These are phyloP conservation scores for Pharnaceum exiguum DNA, from an alignment of 148 eudicot genomes.

Conservation along the genomic window DNA sequence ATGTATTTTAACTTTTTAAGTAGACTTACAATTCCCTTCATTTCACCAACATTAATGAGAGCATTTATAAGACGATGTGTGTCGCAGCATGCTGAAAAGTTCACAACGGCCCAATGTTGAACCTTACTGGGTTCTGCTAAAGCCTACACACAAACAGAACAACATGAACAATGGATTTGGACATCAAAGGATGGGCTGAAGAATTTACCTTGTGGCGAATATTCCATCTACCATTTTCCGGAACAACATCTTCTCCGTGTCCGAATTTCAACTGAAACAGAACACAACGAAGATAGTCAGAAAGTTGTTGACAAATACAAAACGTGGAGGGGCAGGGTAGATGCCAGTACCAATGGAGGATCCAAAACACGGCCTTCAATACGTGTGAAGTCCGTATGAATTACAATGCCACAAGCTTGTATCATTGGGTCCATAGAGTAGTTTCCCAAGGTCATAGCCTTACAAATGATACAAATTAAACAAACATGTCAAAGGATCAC, in stretches of 20 bases:
- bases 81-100: slow-evolving; percentile 30
- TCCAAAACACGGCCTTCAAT: slow-evolving; percentile 15
- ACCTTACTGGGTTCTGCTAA: slow-evolving; percentile 18
- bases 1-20: neutral
- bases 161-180: neutral
- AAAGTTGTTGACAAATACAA: too few relatives aligned
- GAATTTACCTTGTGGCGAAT: neutral
- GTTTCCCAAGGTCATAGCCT: slow-evolving; percentile 6
- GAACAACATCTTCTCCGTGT: slow-evolving; percentile 6
- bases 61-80: slow-evolving; percentile 1
- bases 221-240: slow-evolving; percentile 5
- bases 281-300: neutral
- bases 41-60: slow-evolving; percentile 19
- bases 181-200: neutral
- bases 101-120: slow-evolving; percentile 27
- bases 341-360: slow-evolving; percentile 19
- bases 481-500: neutral
- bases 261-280: neutral
- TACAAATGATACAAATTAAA: neutral
- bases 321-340: too few relatives aligned
- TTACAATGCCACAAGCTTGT: slow-evolving; percentile 11
- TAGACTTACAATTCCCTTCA: slow-evolving; percentile 27
- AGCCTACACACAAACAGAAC: slow-evolving; percentile 11
- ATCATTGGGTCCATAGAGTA: slow-evolving; percentile 15
- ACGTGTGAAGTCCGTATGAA: neutral